A percentile compares a stretch with the other conserved stretches of the same genome.
Evolutionary conservation across 2,329 filamentous ascomycete species (phyloP).

Genomic region (Sclerotinia subarctica): DNA sequence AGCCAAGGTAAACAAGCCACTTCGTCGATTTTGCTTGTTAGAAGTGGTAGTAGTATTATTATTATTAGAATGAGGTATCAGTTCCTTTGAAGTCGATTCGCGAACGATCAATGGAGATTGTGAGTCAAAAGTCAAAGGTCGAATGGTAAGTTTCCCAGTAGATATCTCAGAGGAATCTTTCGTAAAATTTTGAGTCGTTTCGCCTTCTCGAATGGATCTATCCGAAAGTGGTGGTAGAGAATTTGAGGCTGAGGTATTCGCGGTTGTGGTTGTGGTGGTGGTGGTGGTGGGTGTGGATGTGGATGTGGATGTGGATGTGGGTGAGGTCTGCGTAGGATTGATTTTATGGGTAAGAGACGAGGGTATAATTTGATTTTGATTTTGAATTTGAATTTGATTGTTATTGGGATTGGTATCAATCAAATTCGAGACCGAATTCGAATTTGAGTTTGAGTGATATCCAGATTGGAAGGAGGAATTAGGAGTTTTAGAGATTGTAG

Average conservation of each 20-base stretch:
- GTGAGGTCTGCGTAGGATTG: not conserved
- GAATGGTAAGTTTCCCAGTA: not conserved
- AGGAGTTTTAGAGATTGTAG: conserved; percentile 5
- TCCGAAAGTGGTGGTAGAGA: conserved; percentile 3
- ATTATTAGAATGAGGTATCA: conserved; percentile 20
- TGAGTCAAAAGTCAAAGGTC: conserved; percentile 6
- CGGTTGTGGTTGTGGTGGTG: not conserved
- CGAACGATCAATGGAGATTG: conserved; percentile 15
- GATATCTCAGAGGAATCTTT: not conserved
- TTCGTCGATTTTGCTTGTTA: conserved; percentile 29
- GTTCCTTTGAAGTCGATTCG: conserved; percentile 9
- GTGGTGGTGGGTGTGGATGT: too few relatives aligned
- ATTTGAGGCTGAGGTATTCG: conserved; percentile 3
- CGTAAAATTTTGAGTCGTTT: not conserved
- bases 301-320: not conserved
- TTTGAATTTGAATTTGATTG: not conserved
- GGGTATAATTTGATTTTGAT: not conserved
- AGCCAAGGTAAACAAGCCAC: conserved; percentile 34
- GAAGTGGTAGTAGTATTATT: not conserved
- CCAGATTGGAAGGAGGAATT: conserved; percentile 4
- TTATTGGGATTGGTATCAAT: not conserved
- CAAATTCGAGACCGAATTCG: not conserved
- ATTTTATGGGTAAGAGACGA: conserved; percentile 3
- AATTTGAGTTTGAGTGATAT: not conserved
- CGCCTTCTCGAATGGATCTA: conserved; percentile 5